Evolutionary conservation across 345 rosid species (phyloP).

Genomic region (Dovyalis caffra): DNA sequence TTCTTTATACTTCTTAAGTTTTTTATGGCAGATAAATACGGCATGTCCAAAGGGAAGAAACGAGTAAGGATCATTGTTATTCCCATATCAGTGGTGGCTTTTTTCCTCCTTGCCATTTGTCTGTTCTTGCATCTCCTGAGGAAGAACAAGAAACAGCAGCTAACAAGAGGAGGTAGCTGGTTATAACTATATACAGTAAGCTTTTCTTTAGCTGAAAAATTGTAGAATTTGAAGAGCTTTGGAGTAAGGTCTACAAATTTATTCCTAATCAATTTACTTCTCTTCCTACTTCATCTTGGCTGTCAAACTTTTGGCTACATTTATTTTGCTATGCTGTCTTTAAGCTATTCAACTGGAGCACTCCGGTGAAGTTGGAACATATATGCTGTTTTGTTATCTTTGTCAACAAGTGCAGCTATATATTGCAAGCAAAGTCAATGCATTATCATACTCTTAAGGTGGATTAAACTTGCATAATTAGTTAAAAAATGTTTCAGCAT

Average conservation of each 20-base stretch:
- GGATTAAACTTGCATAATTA: not conserved
- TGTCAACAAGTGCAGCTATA: not conserved
- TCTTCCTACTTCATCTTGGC: not conserved
- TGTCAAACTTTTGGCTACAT: too few species aligned
- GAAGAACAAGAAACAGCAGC: conserved; percentile 6
- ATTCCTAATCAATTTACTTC: not conserved
- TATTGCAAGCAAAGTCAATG: not conserved
- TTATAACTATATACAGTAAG: not conserved
- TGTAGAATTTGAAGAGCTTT: too few species aligned
- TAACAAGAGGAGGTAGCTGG: conserved; percentile 7
- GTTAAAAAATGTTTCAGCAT: not conserved
- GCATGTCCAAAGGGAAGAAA: conserved; percentile 15
- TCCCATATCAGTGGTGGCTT: conserved; percentile 10
- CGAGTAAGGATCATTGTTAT: conserved; percentile 16
- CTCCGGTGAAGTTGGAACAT: too few species aligned
- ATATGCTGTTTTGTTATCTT: not conserved
- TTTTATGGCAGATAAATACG: conserved; percentile 10
- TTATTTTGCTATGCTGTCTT: too few species aligned
- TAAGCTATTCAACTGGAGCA: too few species aligned
- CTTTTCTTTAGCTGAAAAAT: too few species aligned
- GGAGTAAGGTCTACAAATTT: too few species aligned
- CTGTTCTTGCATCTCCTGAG: conserved; percentile 7
- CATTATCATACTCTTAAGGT: too few species aligned
- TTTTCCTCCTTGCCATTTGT: conserved; percentile 17
- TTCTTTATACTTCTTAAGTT: not conserved